Percentiles rank a stretch among this genome's conserved stretches.
phyloP scores from a whole-genome alignment of 2,329 filamentous ascomycete genomes.

The Penicillium sp. region DNA sequence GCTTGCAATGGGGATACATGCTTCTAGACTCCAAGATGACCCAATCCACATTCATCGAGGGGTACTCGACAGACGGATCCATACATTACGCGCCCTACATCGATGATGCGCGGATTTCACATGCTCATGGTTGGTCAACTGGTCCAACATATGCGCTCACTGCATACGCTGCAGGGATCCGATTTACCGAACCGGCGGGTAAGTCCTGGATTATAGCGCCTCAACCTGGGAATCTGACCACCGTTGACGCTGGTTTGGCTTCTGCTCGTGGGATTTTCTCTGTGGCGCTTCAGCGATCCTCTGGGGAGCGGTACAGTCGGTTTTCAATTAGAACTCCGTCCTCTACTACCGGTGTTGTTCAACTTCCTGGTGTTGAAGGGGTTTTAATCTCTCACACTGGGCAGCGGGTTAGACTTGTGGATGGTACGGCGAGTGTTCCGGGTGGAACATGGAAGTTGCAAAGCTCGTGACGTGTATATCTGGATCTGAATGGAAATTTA shows the following conservation, averaged over 20 bases:
- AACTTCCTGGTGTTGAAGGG: constrained; percentile 6
- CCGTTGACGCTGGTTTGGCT: not conserved
- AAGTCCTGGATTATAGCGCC: constrained; percentile 7
- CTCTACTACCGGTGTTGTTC: constrained; percentile 5
- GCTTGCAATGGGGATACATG: constrained; percentile 57
- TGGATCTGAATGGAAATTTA: not conserved
- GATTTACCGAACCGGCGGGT: constrained; percentile 38
- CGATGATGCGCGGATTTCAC: constrained; percentile 50
- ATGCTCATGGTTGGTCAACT: constrained; percentile 55
- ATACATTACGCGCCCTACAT: constrained; percentile 53
- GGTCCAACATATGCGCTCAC: constrained; percentile 49
- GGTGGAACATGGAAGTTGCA: constrained; percentile 13
- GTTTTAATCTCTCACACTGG: constrained; percentile 7
- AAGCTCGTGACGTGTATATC: constrained; percentile 1
- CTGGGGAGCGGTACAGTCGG: not conserved
- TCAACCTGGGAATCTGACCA: constrained; percentile 4
- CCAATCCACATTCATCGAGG: constrained; percentile 55
- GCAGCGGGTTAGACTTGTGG: constrained; percentile 5
- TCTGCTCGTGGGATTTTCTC: constrained; percentile 1
- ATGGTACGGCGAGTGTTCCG: constrained; percentile 5
- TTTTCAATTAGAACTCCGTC: constrained; percentile 3
- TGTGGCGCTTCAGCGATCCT: constrained; percentile 3
- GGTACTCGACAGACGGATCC: constrained; percentile 48
- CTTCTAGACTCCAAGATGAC: constrained; percentile 56
- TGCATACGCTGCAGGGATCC: constrained; percentile 44